Conservation (phyloP, 306 rosid species). For the Cotoneaster glaucophyllus region DNA sequence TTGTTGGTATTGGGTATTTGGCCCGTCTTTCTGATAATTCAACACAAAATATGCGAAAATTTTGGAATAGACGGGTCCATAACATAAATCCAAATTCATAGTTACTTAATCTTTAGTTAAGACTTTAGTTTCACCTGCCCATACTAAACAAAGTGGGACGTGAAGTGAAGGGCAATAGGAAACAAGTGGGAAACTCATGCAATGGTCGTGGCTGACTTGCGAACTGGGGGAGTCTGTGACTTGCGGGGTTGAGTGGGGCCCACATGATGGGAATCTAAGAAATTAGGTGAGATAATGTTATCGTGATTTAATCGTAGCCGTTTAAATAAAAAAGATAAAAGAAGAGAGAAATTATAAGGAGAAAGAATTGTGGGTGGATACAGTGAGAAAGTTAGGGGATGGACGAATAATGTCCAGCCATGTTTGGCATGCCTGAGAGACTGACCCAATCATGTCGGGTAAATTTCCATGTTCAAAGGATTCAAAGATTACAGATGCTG, state of each 20-base stretch:
- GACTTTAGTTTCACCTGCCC: background rate
- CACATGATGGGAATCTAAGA: conserved; percentile 1
- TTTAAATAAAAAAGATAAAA: no score
- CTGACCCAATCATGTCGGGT: background rate
- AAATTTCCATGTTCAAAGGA: background rate
- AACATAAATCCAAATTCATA: no score
- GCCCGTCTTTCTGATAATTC: fast-evolving
- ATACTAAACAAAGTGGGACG: no score
- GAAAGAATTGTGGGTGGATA: background rate
- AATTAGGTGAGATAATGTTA: background rate
- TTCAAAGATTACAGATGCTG: no score
- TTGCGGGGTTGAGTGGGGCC: background rate
- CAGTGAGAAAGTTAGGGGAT: background rate
- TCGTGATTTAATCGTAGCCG: no score
- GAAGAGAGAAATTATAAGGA: no score
- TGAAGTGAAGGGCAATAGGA: conserved; percentile 4
- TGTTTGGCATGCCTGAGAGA: background rate
- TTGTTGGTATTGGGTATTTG: fast-evolving
- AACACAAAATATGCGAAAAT: no score
- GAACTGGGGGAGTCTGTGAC: background rate
- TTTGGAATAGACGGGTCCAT: no score
- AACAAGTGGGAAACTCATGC: conserved; percentile 18
- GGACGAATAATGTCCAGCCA: background rate
- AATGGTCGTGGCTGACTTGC: conserved; percentile 12
- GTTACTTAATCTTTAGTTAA: background rate